Conservation (phyloP, 768 basidiomycete genomes). For the Pisolithus microcarpus region DNA sequence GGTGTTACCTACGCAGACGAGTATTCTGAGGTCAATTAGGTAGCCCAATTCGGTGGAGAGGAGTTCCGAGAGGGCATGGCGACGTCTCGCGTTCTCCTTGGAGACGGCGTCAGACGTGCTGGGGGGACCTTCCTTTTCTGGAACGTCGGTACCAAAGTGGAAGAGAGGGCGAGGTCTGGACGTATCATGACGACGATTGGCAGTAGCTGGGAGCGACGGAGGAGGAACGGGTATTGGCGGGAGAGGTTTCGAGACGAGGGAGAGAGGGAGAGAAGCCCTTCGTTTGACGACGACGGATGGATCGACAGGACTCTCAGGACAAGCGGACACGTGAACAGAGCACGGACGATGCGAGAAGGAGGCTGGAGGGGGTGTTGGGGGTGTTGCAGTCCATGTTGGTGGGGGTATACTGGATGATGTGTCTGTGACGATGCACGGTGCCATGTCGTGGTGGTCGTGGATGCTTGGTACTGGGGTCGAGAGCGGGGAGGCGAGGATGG, state of each 20-base stretch:
- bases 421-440: neutral
- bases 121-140: constrained; percentile 11
- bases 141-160: constrained; percentile 11
- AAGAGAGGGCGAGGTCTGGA: constrained; percentile 8
- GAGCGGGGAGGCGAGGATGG: constrained; percentile 55
- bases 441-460: neutral
- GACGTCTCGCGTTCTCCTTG: constrained; percentile 46
- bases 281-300: constrained; percentile 23
- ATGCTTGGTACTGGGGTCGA: constrained; percentile 33
- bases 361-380: constrained; percentile 49
- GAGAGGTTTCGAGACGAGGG: constrained; percentile 16
- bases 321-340: constrained; percentile 29
- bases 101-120: neutral
- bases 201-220: neutral
- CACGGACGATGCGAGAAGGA: constrained; percentile 24
- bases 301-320: neutral
- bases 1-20: constrained; percentile 59
- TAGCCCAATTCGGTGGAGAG: constrained; percentile 82
- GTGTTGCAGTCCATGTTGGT: constrained; percentile 53
- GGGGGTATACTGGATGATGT: constrained; percentile 13
- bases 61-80: constrained; percentile 79
- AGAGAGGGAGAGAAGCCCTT: constrained; percentile 36
- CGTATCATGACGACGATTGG: neutral
- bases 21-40: constrained; percentile 64
- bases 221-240: constrained; percentile 2